Percentiles rank a stretch among this genome's conserved stretches.
Conservation (phyloP, 1,284 basidiomycete genomes). For the Leccinum griseonigrum region DNA sequence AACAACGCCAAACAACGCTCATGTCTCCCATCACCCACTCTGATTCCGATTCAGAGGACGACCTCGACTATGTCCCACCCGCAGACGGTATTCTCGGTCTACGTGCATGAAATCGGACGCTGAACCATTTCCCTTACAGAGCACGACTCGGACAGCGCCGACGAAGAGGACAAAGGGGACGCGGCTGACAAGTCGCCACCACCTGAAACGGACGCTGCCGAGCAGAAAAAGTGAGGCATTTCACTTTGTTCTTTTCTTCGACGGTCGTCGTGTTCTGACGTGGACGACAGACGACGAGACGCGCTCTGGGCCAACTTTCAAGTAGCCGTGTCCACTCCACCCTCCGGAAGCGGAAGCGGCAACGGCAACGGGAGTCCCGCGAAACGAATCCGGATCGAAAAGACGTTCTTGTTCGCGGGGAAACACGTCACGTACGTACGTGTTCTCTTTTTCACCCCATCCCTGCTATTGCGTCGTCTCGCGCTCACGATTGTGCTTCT, state of each 20-base stretch:
- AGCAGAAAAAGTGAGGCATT: conserved; percentile 43
- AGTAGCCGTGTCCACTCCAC: conserved; percentile 41
- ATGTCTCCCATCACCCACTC: conserved; percentile 17
- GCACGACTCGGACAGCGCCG: conserved; percentile 36
- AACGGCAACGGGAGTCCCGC: conserved; percentile 2
- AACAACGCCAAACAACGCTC: conserved; percentile 28
- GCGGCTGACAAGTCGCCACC: conserved; percentile 12
- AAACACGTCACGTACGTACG: conserved; percentile 63
- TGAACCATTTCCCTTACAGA: conserved; percentile 25
- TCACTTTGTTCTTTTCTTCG: background rate
- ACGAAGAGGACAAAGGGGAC: conserved; percentile 27
- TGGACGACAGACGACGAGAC: conserved; percentile 35
- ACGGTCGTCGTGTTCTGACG: background rate
- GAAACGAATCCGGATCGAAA: conserved; percentile 62
- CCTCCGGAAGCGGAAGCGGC: background rate
- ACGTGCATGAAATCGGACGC: background rate
- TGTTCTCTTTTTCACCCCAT: background rate
- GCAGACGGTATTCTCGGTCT: conserved; percentile 29
- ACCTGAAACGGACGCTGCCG: conserved; percentile 34
- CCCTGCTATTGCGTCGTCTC: background rate
- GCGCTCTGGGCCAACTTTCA: conserved; percentile 63
- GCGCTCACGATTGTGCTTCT: background rate
- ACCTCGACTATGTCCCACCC: conserved; percentile 63
- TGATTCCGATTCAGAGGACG: conserved; percentile 61
- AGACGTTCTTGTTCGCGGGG: conserved; percentile 69